Base-by-base conservation (phyloP, 306 rosid genomes). In the Castanea sativa region DNA sequence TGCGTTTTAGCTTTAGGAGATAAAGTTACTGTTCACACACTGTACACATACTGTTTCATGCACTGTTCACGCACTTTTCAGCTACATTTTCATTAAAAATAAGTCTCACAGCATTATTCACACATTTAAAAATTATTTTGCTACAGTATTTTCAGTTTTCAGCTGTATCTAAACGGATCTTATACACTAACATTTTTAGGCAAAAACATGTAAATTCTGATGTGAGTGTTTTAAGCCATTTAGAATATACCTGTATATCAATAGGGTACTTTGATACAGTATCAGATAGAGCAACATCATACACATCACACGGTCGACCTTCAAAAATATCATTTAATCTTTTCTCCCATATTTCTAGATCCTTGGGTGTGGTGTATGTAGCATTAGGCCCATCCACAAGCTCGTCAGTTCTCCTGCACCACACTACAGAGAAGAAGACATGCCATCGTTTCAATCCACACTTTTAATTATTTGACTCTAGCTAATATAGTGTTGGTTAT, bases 331-430 rank as follows among this genome's bases (percentile, higher is more conserved):
- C 93, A 1, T 57, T 80, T 68, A 92, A 73, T 76, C 97, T 74
- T 73, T 83, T 81, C 64, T 92, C 97, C 99, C 99, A 95, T 75
- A 97, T 82, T 64, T 91, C 99, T 15, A 95, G 90, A 4, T 96
- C 98, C 61, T 79, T 92, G 13, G 98, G 97, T 2, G 99, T 95
- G 32, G 90, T 92, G 84, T 92, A 91, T n/a, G 97, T 84, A 73
- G 99, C 97, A 35, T 95, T 95, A 25, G 98, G 99, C 4, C 99
- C 97, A 79, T 95, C 99, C 69, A 95, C 99, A 16, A 95, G 88
- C 51, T 95, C 99, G 67, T 95, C 98, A 2, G 99, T 95, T 78
- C 99, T 95, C 82, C 99, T 87, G 80, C 99, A 95, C 99, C 99
- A 95, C 69, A 91, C 99, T 95, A 79, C 84, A 88, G 12, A 30